Evolutionary conservation across 192 early-diverging fungal species (phyloP).

Genomic region (Mortierella alpina): DNA sequence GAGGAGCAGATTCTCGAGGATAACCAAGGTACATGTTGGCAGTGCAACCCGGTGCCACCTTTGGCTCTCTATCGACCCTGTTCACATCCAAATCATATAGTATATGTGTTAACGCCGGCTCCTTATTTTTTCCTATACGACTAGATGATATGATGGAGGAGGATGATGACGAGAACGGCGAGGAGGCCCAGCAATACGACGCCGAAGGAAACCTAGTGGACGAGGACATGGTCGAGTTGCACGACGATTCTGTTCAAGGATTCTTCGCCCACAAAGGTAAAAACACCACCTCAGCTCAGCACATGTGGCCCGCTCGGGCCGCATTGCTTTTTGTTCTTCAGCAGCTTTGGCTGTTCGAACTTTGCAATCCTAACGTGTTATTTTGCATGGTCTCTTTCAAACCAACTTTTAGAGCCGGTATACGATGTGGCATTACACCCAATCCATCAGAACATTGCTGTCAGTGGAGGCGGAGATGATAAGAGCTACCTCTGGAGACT

Average conservation of each 20-base stretch:
- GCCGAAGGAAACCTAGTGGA: slow-evolving; percentile 60
- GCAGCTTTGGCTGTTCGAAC: background rate
- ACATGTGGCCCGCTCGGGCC: background rate
- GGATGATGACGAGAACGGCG: slow-evolving; percentile 52
- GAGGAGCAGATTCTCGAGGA: slow-evolving; percentile 64
- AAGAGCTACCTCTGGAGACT: slow-evolving; percentile 87
- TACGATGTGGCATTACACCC: slow-evolving; percentile 89
- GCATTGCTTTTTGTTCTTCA: background rate
- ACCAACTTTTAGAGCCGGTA: slow-evolving; percentile 75
- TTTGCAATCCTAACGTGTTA: background rate
- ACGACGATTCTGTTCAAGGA: slow-evolving; percentile 91
- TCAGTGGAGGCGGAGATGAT: slow-evolving; percentile 94
- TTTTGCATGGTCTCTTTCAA: background rate
- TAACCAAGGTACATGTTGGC: slow-evolving; percentile 7
- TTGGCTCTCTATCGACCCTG: background rate
- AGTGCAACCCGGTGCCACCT: too few relatives aligned
- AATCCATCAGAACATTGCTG: slow-evolving; percentile 69
- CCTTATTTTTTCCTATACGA: too few relatives aligned
- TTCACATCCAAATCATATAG: background rate
- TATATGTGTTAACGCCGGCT: too few relatives aligned
- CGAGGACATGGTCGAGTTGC: slow-evolving; percentile 68
- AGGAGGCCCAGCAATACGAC: slow-evolving; percentile 58
- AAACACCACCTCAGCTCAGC: background rate
- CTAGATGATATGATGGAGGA: slow-evolving; percentile 59
- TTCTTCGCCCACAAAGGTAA: slow-evolving; percentile 89